Evolutionary conservation across 495 filamentous ascomycete genomes (phyloP).

Genomic region (Aspergillus taichungensis): DNA sequence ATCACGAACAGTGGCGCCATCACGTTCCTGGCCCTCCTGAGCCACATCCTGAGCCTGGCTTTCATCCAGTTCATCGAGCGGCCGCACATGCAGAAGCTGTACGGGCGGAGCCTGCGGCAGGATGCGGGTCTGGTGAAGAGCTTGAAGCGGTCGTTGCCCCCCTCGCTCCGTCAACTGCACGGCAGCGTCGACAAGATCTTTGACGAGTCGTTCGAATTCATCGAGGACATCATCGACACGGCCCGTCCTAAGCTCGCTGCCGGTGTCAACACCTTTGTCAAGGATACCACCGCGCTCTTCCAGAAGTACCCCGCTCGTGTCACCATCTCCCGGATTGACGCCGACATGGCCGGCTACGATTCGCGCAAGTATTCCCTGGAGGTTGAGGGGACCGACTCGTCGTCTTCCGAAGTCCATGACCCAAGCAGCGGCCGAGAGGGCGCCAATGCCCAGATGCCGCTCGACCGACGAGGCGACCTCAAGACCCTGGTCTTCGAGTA

Average conservation of each 20-base stretch:
- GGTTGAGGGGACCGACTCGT: constrained; percentile 56
- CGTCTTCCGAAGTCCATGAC: constrained; percentile 41
- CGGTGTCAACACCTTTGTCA: constrained; percentile 77
- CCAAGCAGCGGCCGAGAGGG: constrained; percentile 41
- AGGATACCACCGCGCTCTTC: constrained; percentile 82
- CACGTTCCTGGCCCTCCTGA: constrained; percentile 74
- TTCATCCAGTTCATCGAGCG: constrained; percentile 94
- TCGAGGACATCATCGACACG: constrained; percentile 83
- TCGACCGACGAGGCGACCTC: constrained; percentile 47
- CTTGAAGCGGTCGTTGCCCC: constrained; percentile 77
- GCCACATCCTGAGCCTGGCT: constrained; percentile 71
- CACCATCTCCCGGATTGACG: constrained; percentile 71
- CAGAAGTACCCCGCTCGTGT: constrained; percentile 83
- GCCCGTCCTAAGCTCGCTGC: constrained; percentile 82
- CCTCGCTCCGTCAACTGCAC: constrained; percentile 66
- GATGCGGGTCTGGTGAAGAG: constrained; percentile 89
- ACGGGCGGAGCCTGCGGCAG: constrained; percentile 71
- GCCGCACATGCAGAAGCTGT: constrained; percentile 98
- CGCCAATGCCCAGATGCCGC: constrained; percentile 38
- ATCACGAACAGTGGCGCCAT: constrained; percentile 81
- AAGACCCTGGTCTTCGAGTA: constrained; percentile 78
- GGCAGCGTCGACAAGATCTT: constrained; percentile 81
- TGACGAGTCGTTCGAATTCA: constrained; percentile 71
- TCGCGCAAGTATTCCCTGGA: constrained; percentile 71
- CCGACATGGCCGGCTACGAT: constrained; percentile 77